These are phyloP conservation scores for Brasilioporus rufonigricans DNA, from an alignment of 768 basidiomycete species.

Conservation along the genomic window DNA sequence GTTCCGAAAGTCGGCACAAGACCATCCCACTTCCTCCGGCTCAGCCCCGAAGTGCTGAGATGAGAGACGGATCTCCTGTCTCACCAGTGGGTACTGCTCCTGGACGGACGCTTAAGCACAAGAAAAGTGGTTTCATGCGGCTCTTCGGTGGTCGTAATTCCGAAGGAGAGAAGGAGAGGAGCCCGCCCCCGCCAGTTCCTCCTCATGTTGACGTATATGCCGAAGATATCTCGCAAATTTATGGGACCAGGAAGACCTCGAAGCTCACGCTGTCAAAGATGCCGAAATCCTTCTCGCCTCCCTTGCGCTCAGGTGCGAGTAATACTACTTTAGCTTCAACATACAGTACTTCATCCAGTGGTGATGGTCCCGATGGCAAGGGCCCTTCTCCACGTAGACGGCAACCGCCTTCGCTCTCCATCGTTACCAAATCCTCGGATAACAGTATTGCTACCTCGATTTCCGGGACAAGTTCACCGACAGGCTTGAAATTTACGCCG, in stretches of 20 bases:
- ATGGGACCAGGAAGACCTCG: conserved; percentile 30
- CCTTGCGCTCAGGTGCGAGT: conserved; percentile 22
- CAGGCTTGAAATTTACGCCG: conserved; percentile 9
- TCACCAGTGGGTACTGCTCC: conserved; percentile 17
- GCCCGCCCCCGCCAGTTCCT: conserved; percentile 57
- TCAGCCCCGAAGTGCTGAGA: conserved; percentile 38
- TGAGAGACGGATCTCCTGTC: conserved; percentile 38
- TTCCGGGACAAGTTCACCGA: conserved; percentile 12
- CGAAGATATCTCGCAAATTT: conserved; percentile 19
- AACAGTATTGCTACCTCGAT: conserved; percentile 10
- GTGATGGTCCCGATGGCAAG: conserved; percentile 21
- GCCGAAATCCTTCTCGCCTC: conserved; percentile 41
- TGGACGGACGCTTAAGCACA: conserved; percentile 60
- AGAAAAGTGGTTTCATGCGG: conserved; percentile 81
- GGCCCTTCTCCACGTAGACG: conserved; percentile 25
- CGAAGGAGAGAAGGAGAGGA: conserved; percentile 35
- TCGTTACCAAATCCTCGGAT: conserved; percentile 26
- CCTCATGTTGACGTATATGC: conserved; percentile 40
- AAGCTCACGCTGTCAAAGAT: conserved; percentile 31
- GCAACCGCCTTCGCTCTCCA: conserved; percentile 30
- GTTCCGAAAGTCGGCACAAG: conserved; percentile 55
- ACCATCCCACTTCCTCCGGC: conserved; percentile 34
- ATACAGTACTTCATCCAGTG: conserved; percentile 1
- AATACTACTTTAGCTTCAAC: conserved; percentile 16
- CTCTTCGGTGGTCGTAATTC: conserved; percentile 56